Evolutionary conservation across 2,329 filamentous ascomycete genomes (phyloP), one percentile per base, ranked within the genome.

Genomic region (Pyricularia sp.): DNA sequence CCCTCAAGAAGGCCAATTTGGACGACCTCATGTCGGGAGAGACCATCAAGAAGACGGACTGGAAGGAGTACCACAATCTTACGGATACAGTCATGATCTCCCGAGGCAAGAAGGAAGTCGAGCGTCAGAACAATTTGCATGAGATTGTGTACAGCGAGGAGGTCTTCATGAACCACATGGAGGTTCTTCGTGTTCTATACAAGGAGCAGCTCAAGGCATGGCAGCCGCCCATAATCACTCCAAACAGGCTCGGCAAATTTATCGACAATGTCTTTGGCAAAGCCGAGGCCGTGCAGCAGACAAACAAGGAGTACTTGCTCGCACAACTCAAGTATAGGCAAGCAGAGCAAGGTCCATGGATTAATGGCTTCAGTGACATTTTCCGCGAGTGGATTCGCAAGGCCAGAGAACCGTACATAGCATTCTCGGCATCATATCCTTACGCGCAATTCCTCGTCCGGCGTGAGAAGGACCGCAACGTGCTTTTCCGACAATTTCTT

Each of bases 351-450:
- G 95, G 95, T 0, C 95, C 95, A 0, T 99, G 93, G 89, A 90
- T 99, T 70, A 84, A 87, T 14, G 95, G 95, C 3, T 97, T 97
- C 79, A 97, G 94, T 76, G 95, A 98, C 75, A 92, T 99, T 66
- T 98, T 99, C 83, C 86, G 95, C 70, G 95, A 99, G 80, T 99
- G 95, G 95, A 97, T 98, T 71, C 88, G 95, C 71, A 98, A 97
- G 78, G 95, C 95, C 36, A 93, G 90, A 78, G 83, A 86, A 2
- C 90, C 92, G 12, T 99, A 98, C 77, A 89, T 97, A 70, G 93
- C 97, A 70, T 99, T 98, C 78, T 94, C 94, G 58, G 90, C 91
- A 0, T 89, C 89, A 0, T 98, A 95, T 73, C 94, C 94, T 0
- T 88, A 90, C 70, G 94, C 95, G 0, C 90, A 89, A 55, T 94